Conservation (phyloP, 371 early-diverging fungal genomes). For the Apophysomyces elegans region DNA sequence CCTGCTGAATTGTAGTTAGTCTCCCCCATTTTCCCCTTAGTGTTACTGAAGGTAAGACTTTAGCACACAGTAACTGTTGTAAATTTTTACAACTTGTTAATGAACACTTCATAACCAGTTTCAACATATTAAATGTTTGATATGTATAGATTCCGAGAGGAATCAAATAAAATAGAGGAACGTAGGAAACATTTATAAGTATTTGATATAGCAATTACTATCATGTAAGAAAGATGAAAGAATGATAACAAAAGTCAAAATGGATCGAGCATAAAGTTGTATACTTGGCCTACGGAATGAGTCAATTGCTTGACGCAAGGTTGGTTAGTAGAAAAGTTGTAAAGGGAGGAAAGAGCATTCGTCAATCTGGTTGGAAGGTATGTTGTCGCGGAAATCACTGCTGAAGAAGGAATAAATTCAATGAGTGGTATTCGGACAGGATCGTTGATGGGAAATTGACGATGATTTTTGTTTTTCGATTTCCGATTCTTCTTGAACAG, state of each 20-base stretch:
- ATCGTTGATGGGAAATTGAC: neutral
- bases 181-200: neutral
- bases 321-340: slow-evolving; percentile 35
- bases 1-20: no score
- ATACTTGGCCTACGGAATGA: slow-evolving; percentile 40
- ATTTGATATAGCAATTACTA: slow-evolving; percentile 9
- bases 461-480: slow-evolving; percentile 7
- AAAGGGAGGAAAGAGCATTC: slow-evolving; percentile 28
- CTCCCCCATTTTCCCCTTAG: no score
- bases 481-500: slow-evolving; percentile 23
- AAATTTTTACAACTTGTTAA: no score
- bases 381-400: slow-evolving; percentile 23
- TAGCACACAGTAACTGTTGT: no score
- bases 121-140: no score
- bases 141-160: neutral
- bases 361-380: slow-evolving; percentile 29
- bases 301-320: slow-evolving; percentile 30
- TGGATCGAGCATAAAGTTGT: slow-evolving; percentile 50
- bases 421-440: slow-evolving; percentile 34
- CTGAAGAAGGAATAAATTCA: slow-evolving; percentile 38
- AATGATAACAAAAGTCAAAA: slow-evolving; percentile 27
- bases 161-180: neutral
- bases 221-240: slow-evolving; percentile 2
- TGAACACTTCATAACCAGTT: no score
- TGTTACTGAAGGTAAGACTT: no score